phyloP scores from a whole-genome alignment of 495 filamentous ascomycete species.

The Saxophila tyrrhenica region DNA sequence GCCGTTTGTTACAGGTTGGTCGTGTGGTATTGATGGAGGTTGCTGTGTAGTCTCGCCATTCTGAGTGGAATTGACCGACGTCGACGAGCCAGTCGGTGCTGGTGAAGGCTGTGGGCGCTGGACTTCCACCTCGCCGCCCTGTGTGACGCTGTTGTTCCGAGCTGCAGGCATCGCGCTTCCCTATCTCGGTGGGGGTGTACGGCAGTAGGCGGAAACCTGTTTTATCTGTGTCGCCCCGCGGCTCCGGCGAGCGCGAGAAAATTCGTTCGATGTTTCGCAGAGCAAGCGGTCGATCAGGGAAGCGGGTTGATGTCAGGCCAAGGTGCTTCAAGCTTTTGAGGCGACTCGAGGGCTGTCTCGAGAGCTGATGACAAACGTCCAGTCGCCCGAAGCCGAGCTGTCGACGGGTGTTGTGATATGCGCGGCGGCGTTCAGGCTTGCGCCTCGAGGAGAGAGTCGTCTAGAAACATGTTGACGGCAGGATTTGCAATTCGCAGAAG shows the following conservation, averaged over 20 bases:
- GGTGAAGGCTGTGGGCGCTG: slow-evolving; percentile 5
- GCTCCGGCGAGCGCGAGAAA: too few relatives aligned
- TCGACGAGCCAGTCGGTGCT: slow-evolving; percentile 8
- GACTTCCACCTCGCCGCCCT: neutral
- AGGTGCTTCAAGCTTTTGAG: neutral
- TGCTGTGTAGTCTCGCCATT: neutral
- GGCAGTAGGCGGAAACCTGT: neutral
- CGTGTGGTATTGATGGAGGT: neutral
- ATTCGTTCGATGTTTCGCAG: too few relatives aligned
- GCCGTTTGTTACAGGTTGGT: slow-evolving; percentile 10
- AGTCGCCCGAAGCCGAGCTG: too few relatives aligned
- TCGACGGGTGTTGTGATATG: neutral
- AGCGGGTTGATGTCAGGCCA: neutral
- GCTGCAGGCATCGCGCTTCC: neutral
- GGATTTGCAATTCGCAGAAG: neutral
- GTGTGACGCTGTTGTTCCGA: neutral
- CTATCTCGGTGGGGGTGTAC: neutral
- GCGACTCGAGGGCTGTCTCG: too few relatives aligned
- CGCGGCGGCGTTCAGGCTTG: too few relatives aligned
- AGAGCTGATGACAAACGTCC: too few relatives aligned
- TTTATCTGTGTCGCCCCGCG: neutral
- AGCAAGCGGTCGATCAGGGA: neutral
- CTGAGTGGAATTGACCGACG: slow-evolving; percentile 2
- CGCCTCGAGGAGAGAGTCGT: neutral
- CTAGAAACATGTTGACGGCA: neutral